Evolutionary conservation across 306 rosid species (phyloP).

Genomic region (Datisca glomerata): DNA sequence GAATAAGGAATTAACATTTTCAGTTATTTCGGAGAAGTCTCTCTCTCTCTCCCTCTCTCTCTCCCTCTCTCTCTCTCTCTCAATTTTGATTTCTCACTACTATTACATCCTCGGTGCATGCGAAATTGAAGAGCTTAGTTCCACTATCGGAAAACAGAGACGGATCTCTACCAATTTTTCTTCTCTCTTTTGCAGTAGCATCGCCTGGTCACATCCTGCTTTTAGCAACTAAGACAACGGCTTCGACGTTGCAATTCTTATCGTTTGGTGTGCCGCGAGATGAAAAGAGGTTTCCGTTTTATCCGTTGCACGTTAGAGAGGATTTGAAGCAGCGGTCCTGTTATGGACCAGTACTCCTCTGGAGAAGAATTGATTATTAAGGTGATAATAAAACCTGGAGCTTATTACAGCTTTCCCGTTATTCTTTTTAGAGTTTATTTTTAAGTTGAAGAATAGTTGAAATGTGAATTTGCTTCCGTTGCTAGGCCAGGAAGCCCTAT

Average conservation of each 20-base stretch:
- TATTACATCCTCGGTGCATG: slow-evolving; percentile 9
- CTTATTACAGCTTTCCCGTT: too few species aligned
- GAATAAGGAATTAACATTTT: slow-evolving; percentile 55
- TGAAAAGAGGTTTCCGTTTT: slow-evolving; percentile 33
- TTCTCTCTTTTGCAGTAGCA: slow-evolving; percentile 73
- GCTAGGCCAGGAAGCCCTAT: slow-evolving; percentile 69
- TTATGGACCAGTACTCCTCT: slow-evolving; percentile 67
- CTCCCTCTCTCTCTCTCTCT: slow-evolving; percentile 1
- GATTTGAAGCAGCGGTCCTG: slow-evolving; percentile 83
- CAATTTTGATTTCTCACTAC: slow-evolving; percentile 3
- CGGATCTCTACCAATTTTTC: slow-evolving; percentile 47
- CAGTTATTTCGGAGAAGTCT: slow-evolving; percentile 45
- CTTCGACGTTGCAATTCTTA: slow-evolving; percentile 17
- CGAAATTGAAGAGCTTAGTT: slow-evolving; percentile 29
- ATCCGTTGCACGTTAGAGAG: slow-evolving; percentile 52
- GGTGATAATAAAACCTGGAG: too few species aligned
- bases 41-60: slow-evolving; percentile 34
- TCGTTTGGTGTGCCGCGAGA: slow-evolving; percentile 22
- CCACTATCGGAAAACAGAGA: slow-evolving; percentile 35
- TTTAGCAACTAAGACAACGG: slow-evolving; percentile 33
- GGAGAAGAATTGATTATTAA: slow-evolving; percentile 74
- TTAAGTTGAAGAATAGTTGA: not conserved
- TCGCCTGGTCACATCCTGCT: slow-evolving; percentile 15
- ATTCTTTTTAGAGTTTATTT: not conserved
- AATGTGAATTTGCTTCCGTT: slow-evolving; percentile 21